These are phyloP conservation scores for Cudoniella acicularis DNA, from an alignment of 495 filamentous ascomycete genomes.

Conservation along the genomic window DNA sequence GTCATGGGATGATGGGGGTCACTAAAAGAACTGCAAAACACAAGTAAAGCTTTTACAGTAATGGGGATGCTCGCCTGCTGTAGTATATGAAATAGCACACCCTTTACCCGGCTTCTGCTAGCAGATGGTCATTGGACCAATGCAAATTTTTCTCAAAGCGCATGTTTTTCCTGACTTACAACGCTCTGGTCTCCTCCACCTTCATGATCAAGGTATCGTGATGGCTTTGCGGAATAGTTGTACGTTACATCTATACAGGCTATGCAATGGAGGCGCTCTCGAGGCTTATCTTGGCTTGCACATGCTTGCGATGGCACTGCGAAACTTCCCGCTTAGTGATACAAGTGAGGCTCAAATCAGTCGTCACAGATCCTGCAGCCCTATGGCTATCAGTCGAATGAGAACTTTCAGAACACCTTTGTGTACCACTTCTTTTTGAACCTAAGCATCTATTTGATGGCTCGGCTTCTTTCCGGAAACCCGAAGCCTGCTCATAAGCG, in stretches of 20 bases:
- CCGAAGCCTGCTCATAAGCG: no score
- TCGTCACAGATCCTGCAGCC: conserved; percentile 15
- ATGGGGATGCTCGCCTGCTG: no score
- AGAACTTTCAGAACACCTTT: not conserved
- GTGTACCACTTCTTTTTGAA: conserved; percentile 1
- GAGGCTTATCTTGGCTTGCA: no score
- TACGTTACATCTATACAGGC: no score
- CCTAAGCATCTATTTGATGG: not conserved
- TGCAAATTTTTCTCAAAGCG: not conserved
- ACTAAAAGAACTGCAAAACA: no score
- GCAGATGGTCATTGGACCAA: not conserved
- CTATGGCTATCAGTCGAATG: conserved; percentile 1
- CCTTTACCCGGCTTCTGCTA: not conserved
- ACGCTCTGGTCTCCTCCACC: no score
- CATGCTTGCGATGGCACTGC: not conserved
- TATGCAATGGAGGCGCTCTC: no score
- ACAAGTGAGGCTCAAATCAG: not conserved
- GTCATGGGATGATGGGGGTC: no score
- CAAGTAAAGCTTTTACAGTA: no score
- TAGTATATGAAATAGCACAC: no score
- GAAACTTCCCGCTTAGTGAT: not conserved
- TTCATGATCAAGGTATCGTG: not conserved
- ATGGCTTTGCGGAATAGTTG: not conserved
- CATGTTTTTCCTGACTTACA: no score
- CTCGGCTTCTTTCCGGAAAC: not conserved